phyloP scores from a whole-genome alignment of 1,139 yeast genomes.

The Candida pseudocylindracea region DNA sequence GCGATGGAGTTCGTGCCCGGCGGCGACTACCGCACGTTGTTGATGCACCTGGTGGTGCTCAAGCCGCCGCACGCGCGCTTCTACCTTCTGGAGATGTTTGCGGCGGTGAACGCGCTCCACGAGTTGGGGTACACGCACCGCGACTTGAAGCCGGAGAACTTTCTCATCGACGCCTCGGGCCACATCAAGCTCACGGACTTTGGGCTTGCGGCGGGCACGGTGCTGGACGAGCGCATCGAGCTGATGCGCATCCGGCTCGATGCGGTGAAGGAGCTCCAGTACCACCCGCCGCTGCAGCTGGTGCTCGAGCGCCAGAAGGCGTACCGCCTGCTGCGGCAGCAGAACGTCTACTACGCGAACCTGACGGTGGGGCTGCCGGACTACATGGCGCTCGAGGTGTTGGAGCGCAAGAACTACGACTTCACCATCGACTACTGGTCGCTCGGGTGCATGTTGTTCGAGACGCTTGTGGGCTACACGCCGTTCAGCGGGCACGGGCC shows the following conservation, averaged over 20 bases:
- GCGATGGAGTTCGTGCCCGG: conserved; percentile 99
- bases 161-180: conserved; percentile 81
- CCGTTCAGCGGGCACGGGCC: conserved; percentile 90
- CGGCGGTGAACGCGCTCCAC: conserved; percentile 82
- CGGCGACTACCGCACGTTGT: conserved; percentile 88
- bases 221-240: conserved; percentile 82
- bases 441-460: conserved; percentile 84
- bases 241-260: conserved; percentile 76
- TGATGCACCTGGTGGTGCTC: conserved; percentile 80
- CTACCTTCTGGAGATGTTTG: conserved; percentile 90
- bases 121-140: conserved; percentile 93
- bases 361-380: conserved; percentile 98
- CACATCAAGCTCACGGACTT: conserved; percentile 95
- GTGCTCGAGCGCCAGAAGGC: conserved; percentile 71
- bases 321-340: conserved; percentile 48
- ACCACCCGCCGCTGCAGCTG: conserved; percentile 53
- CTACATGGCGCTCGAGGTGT: conserved; percentile 95
- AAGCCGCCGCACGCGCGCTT: conserved; percentile 93
- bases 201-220: conserved; percentile 93
- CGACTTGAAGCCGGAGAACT: conserved; percentile 94
- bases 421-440: conserved; percentile 98
- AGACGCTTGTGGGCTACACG: conserved; percentile 85
- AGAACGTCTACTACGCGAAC: conserved; percentile 52
- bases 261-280: conserved; percentile 53
- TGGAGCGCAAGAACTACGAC: conserved; percentile 85